Evolutionary conservation across 805 yeast species (phyloP).

Genomic region (Pichia californica): DNA sequence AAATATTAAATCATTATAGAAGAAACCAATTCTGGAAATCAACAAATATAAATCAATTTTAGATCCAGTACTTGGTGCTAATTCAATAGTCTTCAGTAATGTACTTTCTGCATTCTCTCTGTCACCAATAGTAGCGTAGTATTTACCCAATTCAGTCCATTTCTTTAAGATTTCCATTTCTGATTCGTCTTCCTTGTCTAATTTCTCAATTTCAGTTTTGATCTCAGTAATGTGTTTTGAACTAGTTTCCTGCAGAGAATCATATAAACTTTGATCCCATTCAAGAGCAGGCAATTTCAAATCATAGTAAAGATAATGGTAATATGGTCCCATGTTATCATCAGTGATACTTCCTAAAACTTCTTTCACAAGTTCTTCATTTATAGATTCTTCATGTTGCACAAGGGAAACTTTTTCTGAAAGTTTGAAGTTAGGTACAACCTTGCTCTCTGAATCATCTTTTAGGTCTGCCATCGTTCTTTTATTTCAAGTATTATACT

Average conservation of each 20-base stretch:
- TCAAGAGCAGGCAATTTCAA: slow-evolving; percentile 33
- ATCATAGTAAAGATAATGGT: slow-evolving; percentile 55
- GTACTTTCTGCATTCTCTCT: slow-evolving; percentile 60
- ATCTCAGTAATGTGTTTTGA: slow-evolving; percentile 45
- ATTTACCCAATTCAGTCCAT: slow-evolving; percentile 79
- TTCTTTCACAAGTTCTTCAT: slow-evolving; percentile 33
- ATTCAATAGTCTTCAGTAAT: slow-evolving; percentile 64
- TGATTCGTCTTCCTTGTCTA: slow-evolving; percentile 72
- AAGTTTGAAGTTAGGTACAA: slow-evolving; percentile 74
- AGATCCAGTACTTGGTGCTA: slow-evolving; percentile 80
- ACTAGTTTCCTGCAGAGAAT: slow-evolving; percentile 46
- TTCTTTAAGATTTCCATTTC: slow-evolving; percentile 74
- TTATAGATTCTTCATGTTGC: slow-evolving; percentile 20
- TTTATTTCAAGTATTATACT: too few species aligned
- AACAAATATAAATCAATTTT: slow-evolving; percentile 84
- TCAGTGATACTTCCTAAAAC: slow-evolving; percentile 49
- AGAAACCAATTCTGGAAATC: slow-evolving; percentile 82
- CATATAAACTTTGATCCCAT: slow-evolving; percentile 58
- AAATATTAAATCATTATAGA: slow-evolving; percentile 69
- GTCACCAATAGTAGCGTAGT: slow-evolving; percentile 82
- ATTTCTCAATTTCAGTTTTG: slow-evolving; percentile 47
- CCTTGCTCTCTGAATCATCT: slow-evolving; percentile 13
- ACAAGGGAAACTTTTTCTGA: slow-evolving; percentile 76
- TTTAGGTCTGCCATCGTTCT: background rate
- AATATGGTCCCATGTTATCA: slow-evolving; percentile 77